Evolutionary conservation across 192 early-diverging fungal species (phyloP), one percentile per base, ranked within the genome.

Genomic region (Funneliformis mosseae): DNA sequence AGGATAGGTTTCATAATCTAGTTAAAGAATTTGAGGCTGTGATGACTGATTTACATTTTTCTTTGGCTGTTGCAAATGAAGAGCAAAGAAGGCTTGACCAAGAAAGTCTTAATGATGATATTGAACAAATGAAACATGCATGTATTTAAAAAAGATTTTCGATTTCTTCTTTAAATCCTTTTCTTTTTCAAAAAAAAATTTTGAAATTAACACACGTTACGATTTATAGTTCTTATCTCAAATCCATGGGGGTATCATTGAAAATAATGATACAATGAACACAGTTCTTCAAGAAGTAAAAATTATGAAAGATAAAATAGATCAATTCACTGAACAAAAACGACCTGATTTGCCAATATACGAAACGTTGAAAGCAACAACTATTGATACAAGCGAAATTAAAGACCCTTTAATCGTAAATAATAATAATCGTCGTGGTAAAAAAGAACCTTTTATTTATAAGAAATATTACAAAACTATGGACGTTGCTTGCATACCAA

Each of bases 51-150:
- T 61, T 79, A 27, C n/a, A 50, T 42, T 79, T 79, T 33, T 28
- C 67, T 23, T 16, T 79, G 28, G 25, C 78, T 12, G 59, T 79
- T 61, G 48, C 67, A 8, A 50, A 33, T 61, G 78, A 79, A 25
- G 78, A 79, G 3, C 78, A 79, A 71, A 27, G 55, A 21, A 28
- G 25, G 60, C 8, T 79, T 69, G 78, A 79, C 61, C 46, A 42
- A 59, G 48, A 79, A 60, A 27, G 33, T 41, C 39, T 79, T 25
- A 42, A 55, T 61, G 55, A 79, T 27, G 68, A 71, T 55, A 45
- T 71, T 27, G 21, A 14, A 16, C 28, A 55, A 27, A 79, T 79
- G 69, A 70, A 72, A 41, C n/a, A 46, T 16, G 78, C n/a, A 46
- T 16, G 78, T 79, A 79, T 50, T 60, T 55, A 21, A n/a, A 74